Percentiles rank a stretch among this genome's conserved stretches.
Conservation (phyloP, 371 early-diverging fungal species). For the Rhizopus stolonifer region DNA sequence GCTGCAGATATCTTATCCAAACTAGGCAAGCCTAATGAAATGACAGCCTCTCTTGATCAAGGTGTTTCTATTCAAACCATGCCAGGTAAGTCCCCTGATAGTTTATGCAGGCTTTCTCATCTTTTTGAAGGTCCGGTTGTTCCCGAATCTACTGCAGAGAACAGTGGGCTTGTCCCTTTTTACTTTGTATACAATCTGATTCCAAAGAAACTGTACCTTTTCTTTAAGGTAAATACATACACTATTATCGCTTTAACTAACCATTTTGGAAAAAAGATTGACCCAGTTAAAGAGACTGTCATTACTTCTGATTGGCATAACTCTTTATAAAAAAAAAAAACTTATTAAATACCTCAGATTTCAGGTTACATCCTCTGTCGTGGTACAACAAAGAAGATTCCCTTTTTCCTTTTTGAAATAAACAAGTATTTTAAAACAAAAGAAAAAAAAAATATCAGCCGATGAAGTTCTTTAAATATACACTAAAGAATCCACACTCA, state of each 20-base stretch:
- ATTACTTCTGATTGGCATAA: conserved; percentile 50
- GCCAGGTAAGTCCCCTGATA: conserved; percentile 48
- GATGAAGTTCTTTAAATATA: too few species aligned
- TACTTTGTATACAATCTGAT: conserved; percentile 62
- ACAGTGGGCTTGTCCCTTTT: conserved; percentile 10
- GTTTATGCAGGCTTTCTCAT: conserved; percentile 15
- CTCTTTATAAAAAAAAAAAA: conserved; percentile 15
- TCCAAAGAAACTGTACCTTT: conserved; percentile 59
- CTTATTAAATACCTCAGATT: too few species aligned
- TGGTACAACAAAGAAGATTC: background rate
- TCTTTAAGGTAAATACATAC: conserved; percentile 41
- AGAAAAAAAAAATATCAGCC: too few species aligned
- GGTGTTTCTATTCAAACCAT: conserved; percentile 29
- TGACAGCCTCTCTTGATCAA: conserved; percentile 31
- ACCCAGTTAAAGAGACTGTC: conserved; percentile 44
- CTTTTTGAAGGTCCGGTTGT: conserved; percentile 23
- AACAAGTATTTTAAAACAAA: conserved; percentile 5
- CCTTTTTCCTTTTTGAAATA: background rate
- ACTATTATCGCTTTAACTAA: too few species aligned
- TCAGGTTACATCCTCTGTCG: too few species aligned
- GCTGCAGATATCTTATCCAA: conserved; percentile 39
- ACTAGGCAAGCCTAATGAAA: conserved; percentile 58
- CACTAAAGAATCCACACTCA: too few species aligned
- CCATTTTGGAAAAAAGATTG: conserved; percentile 32
- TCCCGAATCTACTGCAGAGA: conserved; percentile 7